Evolutionary conservation across 1,139 yeast genomes (phyloP).

Genomic region (Zygotorulaspora mrakii): DNA sequence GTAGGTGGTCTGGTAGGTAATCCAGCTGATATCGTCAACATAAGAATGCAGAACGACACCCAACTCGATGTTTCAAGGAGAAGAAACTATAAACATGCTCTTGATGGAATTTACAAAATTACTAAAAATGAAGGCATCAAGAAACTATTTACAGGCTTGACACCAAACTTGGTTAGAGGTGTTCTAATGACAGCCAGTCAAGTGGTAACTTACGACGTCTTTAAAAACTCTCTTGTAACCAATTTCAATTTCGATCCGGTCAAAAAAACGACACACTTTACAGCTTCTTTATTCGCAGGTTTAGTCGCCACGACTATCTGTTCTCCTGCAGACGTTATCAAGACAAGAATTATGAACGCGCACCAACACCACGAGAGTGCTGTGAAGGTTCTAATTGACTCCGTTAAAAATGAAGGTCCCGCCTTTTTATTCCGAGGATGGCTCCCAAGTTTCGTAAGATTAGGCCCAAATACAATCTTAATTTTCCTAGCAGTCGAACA

Average conservation of each 20-base stretch:
- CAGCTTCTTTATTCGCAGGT: conserved; percentile 76
- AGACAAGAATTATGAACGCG: conserved; percentile 82
- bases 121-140: conserved; percentile 55
- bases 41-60: conserved; percentile 88
- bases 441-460: conserved; percentile 80
- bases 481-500: conserved; percentile 81
- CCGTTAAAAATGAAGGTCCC: conserved; percentile 66
- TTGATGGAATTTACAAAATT: conserved; percentile 68
- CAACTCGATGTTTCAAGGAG: conserved; percentile 61
- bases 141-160: conserved; percentile 70
- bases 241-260: conserved; percentile 52
- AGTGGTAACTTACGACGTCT: conserved; percentile 81
- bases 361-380: conserved; percentile 50
- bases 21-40: conserved; percentile 83
- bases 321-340: conserved; percentile 88
- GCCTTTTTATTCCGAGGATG: conserved; percentile 86
- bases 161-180: conserved; percentile 77
- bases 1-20: conserved; percentile 83
- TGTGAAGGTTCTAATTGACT: conserved; percentile 47
- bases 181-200: conserved; percentile 88
- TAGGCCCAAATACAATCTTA: conserved; percentile 86
- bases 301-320: conserved; percentile 86
- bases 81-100: conserved; percentile 72
- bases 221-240: conserved; percentile 58
- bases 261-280: conserved; percentile 67